Evolutionary conservation across 2,329 filamentous ascomycete species (phyloP), one percentile per base, ranked within the genome.

Genomic region (Orbilia javanica): DNA sequence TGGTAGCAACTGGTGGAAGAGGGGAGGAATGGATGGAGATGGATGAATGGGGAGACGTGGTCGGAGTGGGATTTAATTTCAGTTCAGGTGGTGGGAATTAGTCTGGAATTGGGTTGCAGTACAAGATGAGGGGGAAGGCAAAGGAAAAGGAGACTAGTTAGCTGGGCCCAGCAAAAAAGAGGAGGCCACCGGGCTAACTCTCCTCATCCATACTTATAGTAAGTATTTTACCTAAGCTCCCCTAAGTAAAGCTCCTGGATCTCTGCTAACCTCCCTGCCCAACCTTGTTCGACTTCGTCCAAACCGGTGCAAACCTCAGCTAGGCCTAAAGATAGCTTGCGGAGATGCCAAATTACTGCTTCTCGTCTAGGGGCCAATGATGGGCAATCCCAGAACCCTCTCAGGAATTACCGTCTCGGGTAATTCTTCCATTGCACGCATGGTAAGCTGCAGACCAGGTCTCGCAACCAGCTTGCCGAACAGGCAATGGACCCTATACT

Each of bases 31-130:
- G n/a, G n/a, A n/a, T n/a, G 36, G 36, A n/a, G 42, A 44, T 44
- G 39, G 39, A 83, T 83, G 82, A 83, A 82, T 83, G 82, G 83
- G 83, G 83, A 83, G 81, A 82, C 82, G 82, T 83, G 27, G 63
- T 48, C 22, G 70, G 60, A 36, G 81, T 52, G 50, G 81, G 82
- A 81, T 80, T 81, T 81, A 82, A 82, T 81, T 82, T 81, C 31
- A 82, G 22, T 29, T 53, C 25, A 50, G 64, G 29, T 68, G 46
- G 50, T 68, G 48, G 57, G 73, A 71, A 68, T 68, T 36, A 67
- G 44, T 22, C 29, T 27, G 34, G 29, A 44, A 66, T 44, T 44
- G 18, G 42, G 42, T 44, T 18, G n/a, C 42, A 18, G 20, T 39
- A 39, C 13, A 18, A 57, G 46, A 39, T 27, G 50, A 70, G 53